These are phyloP conservation scores for Arxiozyma bovina DNA, from an alignment of 1,139 yeast genomes.

Conservation along the genomic window DNA sequence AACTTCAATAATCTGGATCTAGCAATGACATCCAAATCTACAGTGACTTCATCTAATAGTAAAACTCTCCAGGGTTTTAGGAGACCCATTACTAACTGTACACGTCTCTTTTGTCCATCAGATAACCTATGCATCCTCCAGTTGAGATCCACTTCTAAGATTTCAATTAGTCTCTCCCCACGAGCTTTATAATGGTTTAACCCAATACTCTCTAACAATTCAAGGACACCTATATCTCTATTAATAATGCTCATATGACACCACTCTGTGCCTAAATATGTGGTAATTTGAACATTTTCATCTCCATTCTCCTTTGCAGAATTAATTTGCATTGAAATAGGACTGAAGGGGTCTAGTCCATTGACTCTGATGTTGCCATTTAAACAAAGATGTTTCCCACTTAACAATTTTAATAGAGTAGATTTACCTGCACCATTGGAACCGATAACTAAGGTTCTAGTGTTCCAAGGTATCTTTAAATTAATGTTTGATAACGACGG, in stretches of 20 bases:
- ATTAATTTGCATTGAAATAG: constrained; percentile 24
- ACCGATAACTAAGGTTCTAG: constrained; percentile 73
- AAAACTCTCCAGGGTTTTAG: constrained; percentile 82
- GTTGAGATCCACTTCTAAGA: constrained; percentile 72
- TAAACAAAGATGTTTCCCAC: constrained; percentile 83
- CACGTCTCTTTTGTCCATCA: constrained; percentile 92
- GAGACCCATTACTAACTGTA: constrained; percentile 88
- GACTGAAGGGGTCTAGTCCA: constrained; percentile 77
- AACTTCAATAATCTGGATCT: constrained; percentile 65
- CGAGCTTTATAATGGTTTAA: constrained; percentile 67
- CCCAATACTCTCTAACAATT: constrained; percentile 73
- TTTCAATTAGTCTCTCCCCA: constrained; percentile 61
- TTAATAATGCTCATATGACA: constrained; percentile 84
- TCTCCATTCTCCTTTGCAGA: constrained; percentile 22
- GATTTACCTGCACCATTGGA: constrained; percentile 98
- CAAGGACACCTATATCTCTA: constrained; percentile 79
- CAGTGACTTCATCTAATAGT: constrained; percentile 88
- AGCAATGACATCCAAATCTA: constrained; percentile 88
- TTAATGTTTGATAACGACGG: constrained; percentile 63
- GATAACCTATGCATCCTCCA: constrained; percentile 93
- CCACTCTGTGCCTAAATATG: constrained; percentile 97
- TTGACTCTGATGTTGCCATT: constrained; percentile 58
- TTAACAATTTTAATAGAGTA: constrained; percentile 69
- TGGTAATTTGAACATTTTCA: constrained; percentile 47
- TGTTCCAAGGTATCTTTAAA: constrained; percentile 55